These are phyloP conservation scores for Suillus weaverae DNA, from an alignment of 768 basidiomycete genomes.

Conservation along the genomic window DNA sequence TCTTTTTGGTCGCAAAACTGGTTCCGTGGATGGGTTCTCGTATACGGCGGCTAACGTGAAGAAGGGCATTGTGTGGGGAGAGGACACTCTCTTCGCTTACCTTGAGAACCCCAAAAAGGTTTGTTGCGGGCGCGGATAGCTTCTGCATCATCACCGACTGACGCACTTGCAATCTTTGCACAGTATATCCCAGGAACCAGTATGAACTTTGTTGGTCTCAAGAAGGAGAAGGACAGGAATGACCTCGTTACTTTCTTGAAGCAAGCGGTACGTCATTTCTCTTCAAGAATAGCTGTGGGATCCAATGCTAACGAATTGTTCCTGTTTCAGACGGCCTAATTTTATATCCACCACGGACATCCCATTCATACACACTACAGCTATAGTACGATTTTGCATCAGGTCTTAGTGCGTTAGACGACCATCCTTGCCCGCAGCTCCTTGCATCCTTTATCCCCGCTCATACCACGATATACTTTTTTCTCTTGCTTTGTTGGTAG, in stretches of 20 bases:
- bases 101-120: conserved; percentile 98
- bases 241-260: conserved; percentile 89
- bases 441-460: conserved; percentile 28
- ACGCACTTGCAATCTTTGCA: background rate
- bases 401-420: conserved; percentile 40
- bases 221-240: conserved; percentile 97
- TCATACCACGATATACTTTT: conserved; percentile 24
- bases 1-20: conserved; percentile 83
- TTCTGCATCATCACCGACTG: background rate
- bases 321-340: conserved; percentile 27
- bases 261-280: conserved; percentile 54
- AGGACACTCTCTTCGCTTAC: conserved; percentile 91
- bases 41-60: conserved; percentile 95
- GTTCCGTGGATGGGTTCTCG: conserved; percentile 80
- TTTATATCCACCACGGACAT: conserved; percentile 20
- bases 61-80: conserved; percentile 88
- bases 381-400: conserved; percentile 23
- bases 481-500: background rate
- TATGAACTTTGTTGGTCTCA: conserved; percentile 98
- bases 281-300: background rate
- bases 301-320: background rate
- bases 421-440: conserved; percentile 20
- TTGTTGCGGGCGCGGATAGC: conserved; percentile 11
- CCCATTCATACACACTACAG: conserved; percentile 20
- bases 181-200: conserved; percentile 96